Conservation (phyloP, 129 eudicot genomes). For the Flaveria linearis region DNA sequence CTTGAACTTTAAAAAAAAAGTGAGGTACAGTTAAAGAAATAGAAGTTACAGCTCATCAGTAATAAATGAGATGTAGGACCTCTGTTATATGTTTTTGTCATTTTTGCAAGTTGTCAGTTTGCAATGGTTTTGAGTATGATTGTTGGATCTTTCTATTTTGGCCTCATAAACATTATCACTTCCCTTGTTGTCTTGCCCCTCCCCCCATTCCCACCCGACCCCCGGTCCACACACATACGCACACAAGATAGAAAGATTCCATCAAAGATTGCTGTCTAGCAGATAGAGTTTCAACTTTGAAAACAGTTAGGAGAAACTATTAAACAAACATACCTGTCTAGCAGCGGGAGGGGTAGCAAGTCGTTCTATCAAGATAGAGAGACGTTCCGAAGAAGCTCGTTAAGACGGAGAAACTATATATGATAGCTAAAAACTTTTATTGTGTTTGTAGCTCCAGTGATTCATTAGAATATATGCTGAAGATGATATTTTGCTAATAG, state of each 20-base stretch:
- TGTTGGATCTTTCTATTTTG: conserved; percentile 32
- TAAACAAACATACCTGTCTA: too few relatives aligned
- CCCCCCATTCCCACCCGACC: conserved; percentile 7
- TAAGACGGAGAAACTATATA: background rate
- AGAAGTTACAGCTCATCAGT: conserved; percentile 21
- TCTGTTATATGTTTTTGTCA: background rate
- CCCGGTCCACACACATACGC: conserved; percentile 8
- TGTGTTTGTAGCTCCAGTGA: background rate
- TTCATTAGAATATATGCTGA: background rate
- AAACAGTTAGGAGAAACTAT: background rate
- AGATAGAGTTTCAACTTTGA: conserved; percentile 3
- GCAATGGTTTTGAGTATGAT: conserved; percentile 36
- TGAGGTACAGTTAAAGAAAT: conserved; percentile 10
- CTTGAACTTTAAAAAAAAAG: conserved; percentile 7
- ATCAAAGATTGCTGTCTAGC: conserved; percentile 26
- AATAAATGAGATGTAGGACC: conserved; percentile 29
- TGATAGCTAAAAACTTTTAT: background rate
- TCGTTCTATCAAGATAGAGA: too few relatives aligned
- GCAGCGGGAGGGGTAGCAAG: too few relatives aligned
- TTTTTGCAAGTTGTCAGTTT: conserved; percentile 27
- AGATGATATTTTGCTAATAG: background rate
- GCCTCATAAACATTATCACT: conserved; percentile 48
- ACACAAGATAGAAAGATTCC: conserved; percentile 21
- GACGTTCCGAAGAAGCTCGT: too few relatives aligned
- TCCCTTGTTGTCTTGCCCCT: conserved; percentile 10